Evolutionary conservation across 805 yeast species (phyloP), one percentile per base, ranked within the genome.

Genomic region (Isabelozyma rhagii): DNA sequence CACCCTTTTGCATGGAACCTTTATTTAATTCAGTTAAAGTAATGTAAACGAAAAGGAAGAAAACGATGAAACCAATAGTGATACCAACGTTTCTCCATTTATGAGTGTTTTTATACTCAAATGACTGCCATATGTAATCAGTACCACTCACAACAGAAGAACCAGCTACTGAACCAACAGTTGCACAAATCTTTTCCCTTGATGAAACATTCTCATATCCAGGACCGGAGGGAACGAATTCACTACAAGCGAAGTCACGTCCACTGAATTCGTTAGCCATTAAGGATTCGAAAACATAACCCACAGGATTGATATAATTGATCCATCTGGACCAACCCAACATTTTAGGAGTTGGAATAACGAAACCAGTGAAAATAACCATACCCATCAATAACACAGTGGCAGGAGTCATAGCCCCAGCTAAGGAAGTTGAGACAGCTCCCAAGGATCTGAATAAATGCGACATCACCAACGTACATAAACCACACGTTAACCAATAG

Each of bases 81-180:
- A 85, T 80, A 60, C 91, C 96, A 50, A 85, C 75, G 64, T 89
- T 87, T 72, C 96, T 82, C 96, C 96, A 89, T 45, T 79, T 76
- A 65, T 89, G 89, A 17, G 66, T 54, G 58, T 76, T 81, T 17
- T 61, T 61, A 71, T 84, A 89, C 41, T 66, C 61, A 65, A 66
- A 89, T 8, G 82, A 63, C 3, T 57, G 58, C 5, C 53, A 52
- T 49, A 89, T 55, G 59, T 85, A 89, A 36, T 63, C 66, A 54
- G 83, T 81, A 56, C 96, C 96, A 31, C 64, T 58, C 44, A 89
- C 88, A 45, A 54, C 55, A 11, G 60, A 50, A 18, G 63, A 60
- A 41, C 96, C 94, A 1, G 83, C 70, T 2, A 57, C 55, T 10
- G 92, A 72, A 39, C 93, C 91, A 29, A 78, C 78, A 41, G 79